These are phyloP conservation scores for Jackrogersella minutella DNA, from an alignment of 495 filamentous ascomycete genomes.

Conservation along the genomic window DNA sequence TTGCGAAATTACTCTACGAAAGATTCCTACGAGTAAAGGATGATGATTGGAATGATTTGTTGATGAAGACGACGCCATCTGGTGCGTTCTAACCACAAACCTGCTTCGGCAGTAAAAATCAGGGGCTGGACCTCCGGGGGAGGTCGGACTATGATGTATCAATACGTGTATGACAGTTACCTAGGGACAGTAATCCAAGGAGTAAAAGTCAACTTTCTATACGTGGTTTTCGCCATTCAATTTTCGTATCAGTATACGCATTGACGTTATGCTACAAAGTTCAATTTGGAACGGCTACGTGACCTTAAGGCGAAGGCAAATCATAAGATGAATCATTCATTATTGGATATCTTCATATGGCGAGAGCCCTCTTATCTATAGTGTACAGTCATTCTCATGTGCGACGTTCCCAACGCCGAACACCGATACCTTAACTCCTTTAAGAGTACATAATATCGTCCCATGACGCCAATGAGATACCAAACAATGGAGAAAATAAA, in stretches of 20 bases:
- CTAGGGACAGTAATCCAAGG: slow-evolving; percentile 15
- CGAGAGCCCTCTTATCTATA: slow-evolving; percentile 8
- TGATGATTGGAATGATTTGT: slow-evolving; percentile 26
- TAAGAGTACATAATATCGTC: neutral
- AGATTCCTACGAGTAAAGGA: neutral
- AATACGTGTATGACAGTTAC: slow-evolving; percentile 32
- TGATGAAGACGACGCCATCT: neutral
- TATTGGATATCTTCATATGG: slow-evolving; percentile 2
- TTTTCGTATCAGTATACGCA: neutral
- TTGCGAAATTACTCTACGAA: slow-evolving; percentile 7
- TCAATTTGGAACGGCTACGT: too few relatives aligned
- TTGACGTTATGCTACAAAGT: neutral
- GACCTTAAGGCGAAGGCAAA: too few relatives aligned
- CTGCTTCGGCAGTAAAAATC: neutral
- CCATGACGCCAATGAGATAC: neutral
- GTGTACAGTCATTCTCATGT: neutral
- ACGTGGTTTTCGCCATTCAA: neutral
- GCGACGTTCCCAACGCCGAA: neutral
- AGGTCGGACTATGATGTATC: slow-evolving; percentile 24
- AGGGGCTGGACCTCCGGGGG: neutral
- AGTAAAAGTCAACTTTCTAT: neutral
- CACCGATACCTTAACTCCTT: neutral
- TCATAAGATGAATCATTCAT: neutral
- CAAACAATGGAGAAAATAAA: neutral
- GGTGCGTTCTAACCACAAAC: neutral